Evolutionary conservation across 1,139 yeast genomes (phyloP).

Genomic region (Candida dubliniensis): DNA sequence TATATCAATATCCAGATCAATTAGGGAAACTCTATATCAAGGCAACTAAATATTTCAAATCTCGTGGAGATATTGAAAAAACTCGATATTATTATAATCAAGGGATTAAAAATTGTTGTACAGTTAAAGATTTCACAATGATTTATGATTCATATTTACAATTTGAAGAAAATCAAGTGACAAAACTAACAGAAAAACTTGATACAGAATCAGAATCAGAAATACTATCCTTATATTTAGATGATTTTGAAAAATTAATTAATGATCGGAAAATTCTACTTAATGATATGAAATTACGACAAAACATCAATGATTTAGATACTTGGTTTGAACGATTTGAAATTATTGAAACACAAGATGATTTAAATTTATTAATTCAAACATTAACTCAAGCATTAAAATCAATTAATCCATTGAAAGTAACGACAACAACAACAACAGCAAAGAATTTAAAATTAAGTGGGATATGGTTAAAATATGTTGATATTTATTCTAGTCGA

Average conservation of each 20-base stretch:
- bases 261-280: conserved; percentile 55
- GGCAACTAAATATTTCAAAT: conserved; percentile 50
- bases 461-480: conserved; percentile 69
- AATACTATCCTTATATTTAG: conserved; percentile 49
- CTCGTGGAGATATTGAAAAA: conserved; percentile 31
- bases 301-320: conserved; percentile 59
- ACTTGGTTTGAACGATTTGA: conserved; percentile 68
- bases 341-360: conserved; percentile 20
- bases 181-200: conserved; percentile 19
- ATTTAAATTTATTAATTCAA: conserved; percentile 44
- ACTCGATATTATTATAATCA: conserved; percentile 51
- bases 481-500: conserved; percentile 58
- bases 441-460: conserved; percentile 38
- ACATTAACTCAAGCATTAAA: conserved; percentile 68
- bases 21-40: conserved; percentile 49
- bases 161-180: conserved; percentile 53
- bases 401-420: conserved; percentile 63
- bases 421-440: conserved; percentile 26
- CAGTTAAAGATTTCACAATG: conserved; percentile 62
- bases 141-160: conserved; percentile 66
- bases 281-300: conserved; percentile 66
- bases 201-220: conserved; percentile 23
- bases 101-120: conserved; percentile 46
- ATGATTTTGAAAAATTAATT: conserved; percentile 55
- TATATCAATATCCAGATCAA: conserved; percentile 61